Evolutionary conservation across 2,329 filamentous ascomycete genomes (phyloP), one percentile per base, ranked within the genome.

Genomic region (Talaromyces rugulosus): DNA sequence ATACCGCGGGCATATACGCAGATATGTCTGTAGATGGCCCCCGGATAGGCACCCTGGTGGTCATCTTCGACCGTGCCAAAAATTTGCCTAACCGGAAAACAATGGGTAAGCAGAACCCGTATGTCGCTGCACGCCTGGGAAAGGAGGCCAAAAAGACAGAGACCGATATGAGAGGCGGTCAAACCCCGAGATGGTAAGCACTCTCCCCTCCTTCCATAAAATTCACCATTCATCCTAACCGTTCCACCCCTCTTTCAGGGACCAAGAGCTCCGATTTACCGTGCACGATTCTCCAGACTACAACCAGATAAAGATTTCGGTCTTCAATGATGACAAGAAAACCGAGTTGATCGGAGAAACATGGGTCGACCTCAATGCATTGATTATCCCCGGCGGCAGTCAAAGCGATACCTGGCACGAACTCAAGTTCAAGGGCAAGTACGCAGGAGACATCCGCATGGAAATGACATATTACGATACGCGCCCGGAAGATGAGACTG

Each of bases 281-380:
- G 95, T 99, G 16, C 94, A 97, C 82, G 93, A 98, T 72, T 97
- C 92, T 16, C 89, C 92, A 18, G 95, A 99, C 77, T 99, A 99
- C 81, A 92, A 92, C 77, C 91, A 93, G 74, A 84, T 99, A 62
- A 99, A 99, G 75, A 84, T 98, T 16, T 97, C 94, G 2, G 86
- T 98, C 5, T 99, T 99, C 80, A 97, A 96, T 73, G 95, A 99
- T 71, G 95, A 99, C 78, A 98, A 97, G 81, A 96, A 90, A 80
- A 98, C 94, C 0, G 95, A 99, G 68, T 78, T 99, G 66, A 97
- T 99, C 69, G 95, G 95, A 66, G 95, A 99, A 77, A 88, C 91
- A 6, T 97, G 91, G 89, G 86, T 98, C 62, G 89, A 91, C 71
- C 82, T 99, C 63, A 87, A 88, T 67, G 84, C 87, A 68, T 90